Evolutionary conservation across 176 grass and related monocot species (phyloP).

Genomic region (Eleusine indica): DNA sequence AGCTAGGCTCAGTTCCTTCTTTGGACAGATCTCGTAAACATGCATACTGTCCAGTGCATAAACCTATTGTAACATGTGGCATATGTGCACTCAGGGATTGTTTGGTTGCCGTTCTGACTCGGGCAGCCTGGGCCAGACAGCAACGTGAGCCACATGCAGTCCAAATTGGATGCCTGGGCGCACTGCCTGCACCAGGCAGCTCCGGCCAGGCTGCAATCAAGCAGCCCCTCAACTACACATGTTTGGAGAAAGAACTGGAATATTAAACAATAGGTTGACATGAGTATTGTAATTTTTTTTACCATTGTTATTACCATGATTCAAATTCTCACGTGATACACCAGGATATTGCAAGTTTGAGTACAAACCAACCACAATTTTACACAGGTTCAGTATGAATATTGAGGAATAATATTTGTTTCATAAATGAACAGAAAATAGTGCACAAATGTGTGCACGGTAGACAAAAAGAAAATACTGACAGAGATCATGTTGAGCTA

Average conservation of each 20-base stretch:
- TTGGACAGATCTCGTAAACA: neutral
- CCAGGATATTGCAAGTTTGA: neutral
- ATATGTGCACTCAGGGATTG: neutral
- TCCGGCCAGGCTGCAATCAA: too few species aligned
- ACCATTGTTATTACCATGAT: neutral
- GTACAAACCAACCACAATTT: neutral
- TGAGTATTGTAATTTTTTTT: neutral
- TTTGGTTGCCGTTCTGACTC: too few species aligned
- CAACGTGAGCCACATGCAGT: too few species aligned
- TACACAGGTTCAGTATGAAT: constrained; percentile 16
- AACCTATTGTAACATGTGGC: neutral
- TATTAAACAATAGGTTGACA: neutral
- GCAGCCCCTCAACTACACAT: neutral
- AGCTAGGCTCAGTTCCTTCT: neutral
- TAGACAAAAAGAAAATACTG: constrained; percentile 5
- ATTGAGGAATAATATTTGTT: neutral
- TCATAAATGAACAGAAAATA: constrained; percentile 19
- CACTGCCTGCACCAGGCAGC: too few species aligned
- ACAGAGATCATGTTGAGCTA: constrained; percentile 1
- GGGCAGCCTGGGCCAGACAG: too few species aligned
- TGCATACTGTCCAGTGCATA: neutral
- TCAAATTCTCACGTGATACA: constrained; percentile 11
- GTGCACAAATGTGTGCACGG: neutral
- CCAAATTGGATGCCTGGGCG: too few species aligned
- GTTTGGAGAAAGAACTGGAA: neutral